phyloP scores from a whole-genome alignment of 2,329 filamentous ascomycete genomes.

The Chaetomiaceae sp. region DNA sequence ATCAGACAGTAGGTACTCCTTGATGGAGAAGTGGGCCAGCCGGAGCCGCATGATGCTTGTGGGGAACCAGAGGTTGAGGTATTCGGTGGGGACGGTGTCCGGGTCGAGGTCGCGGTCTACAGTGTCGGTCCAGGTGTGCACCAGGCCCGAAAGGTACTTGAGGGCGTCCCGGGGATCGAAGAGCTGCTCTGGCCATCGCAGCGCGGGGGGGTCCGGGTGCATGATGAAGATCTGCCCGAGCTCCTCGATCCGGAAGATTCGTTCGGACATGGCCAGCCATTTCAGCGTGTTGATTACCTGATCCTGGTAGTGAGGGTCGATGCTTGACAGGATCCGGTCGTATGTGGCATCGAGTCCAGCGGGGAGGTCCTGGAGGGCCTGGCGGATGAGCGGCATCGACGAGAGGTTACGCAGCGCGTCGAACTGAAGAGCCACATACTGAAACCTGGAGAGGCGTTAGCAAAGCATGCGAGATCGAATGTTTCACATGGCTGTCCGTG shows the following conservation, averaged over 20 bases:
- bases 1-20: not conserved
- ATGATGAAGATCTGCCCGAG: not conserved
- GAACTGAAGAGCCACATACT: constrained; percentile 2
- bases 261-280: not conserved
- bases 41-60: not conserved
- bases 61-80: too few relatives aligned
- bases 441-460: not conserved
- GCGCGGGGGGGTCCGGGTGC: not conserved
- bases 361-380: not conserved
- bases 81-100: too few relatives aligned
- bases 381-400: not conserved
- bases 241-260: not conserved
- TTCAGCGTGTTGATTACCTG: not conserved
- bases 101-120: too few relatives aligned
- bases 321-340: not conserved
- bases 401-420: not conserved
- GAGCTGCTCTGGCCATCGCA: not conserved
- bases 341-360: not conserved
- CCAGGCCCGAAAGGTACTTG: not conserved
- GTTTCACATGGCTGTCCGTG: not conserved
- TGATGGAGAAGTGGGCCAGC: not conserved
- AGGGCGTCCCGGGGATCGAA: not conserved
- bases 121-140: not conserved
- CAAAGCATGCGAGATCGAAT: not conserved
- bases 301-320: not conserved